Conservation (phyloP, 257 asterid genomes). For the Mentha longifolia region DNA sequence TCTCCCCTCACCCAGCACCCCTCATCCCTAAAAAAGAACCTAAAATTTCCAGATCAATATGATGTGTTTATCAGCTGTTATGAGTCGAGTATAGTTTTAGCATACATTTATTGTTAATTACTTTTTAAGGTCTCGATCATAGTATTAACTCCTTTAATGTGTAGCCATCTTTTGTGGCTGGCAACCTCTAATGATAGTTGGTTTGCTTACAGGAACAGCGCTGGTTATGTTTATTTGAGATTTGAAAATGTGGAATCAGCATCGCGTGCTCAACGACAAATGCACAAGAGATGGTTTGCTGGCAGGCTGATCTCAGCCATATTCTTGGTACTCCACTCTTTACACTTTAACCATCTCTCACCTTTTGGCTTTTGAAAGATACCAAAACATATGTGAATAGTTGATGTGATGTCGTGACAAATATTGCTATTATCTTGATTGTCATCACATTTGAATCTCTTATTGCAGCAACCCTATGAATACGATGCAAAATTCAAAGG, state of each 20-base stretch:
- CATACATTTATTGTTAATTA: not conserved
- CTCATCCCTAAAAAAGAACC: not conserved
- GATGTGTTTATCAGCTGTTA: not conserved
- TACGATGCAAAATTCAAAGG: slow-evolving; percentile 97
- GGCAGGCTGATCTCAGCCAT: slow-evolving; percentile 93
- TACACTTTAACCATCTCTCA: not conserved
- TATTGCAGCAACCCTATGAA: slow-evolving; percentile 94
- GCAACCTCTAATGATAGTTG: slow-evolving; percentile 28
- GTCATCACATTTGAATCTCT: not conserved
- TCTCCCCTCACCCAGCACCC: not conserved
- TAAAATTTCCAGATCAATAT: not conserved
- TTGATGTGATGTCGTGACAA: not conserved
- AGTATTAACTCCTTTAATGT: not conserved
- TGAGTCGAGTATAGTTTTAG: not conserved
- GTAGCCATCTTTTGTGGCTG: not conserved
- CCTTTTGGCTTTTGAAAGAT: no score
- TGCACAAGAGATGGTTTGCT: slow-evolving; percentile 99
- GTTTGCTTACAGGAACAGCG: slow-evolving; percentile 67
- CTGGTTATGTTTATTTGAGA: slow-evolving; percentile 90
- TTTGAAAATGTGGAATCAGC: slow-evolving; percentile 84
- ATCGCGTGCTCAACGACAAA: slow-evolving; percentile 87
- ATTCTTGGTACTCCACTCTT: slow-evolving; percentile 66
- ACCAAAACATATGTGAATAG: not conserved
- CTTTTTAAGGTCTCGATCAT: not conserved
- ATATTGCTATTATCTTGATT: not conserved